Conservation (phyloP, 2,329 filamentous ascomycete genomes). For the Pestalotiopsis sp. region DNA sequence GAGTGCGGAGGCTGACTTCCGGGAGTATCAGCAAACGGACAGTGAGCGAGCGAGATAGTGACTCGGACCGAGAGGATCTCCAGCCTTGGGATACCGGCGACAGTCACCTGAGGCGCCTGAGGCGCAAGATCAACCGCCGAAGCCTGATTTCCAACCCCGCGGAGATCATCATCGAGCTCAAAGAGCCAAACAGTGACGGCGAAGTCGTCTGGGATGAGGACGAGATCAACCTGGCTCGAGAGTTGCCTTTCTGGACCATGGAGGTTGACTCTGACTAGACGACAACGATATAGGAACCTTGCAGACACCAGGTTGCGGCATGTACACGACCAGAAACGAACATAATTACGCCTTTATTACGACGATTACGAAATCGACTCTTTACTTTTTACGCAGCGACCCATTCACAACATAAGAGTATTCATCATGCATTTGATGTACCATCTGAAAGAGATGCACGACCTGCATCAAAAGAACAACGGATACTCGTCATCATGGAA, state of each 20-base stretch:
- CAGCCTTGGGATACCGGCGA: constrained; percentile 27
- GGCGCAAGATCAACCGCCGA: constrained; percentile 30
- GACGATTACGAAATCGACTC: neutral
- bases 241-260: constrained; percentile 34
- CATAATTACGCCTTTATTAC: neutral
- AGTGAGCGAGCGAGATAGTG: constrained; percentile 34
- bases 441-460: neutral
- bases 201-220: constrained; percentile 31
- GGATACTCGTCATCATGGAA: neutral
- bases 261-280: constrained; percentile 30
- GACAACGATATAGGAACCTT: neutral
- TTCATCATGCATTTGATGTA: neutral
- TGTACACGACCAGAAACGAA: neutral
- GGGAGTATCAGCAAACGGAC: constrained; percentile 36
- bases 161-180: constrained; percentile 33
- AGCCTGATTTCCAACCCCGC: constrained; percentile 30
- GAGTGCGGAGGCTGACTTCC: constrained; percentile 30
- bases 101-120: constrained; percentile 25
- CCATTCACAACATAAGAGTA: neutral
- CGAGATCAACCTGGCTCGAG: constrained; percentile 25
- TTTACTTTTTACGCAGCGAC: neutral
- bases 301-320: neutral
- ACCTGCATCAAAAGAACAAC: neutral
- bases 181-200: constrained; percentile 32
- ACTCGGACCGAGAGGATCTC: constrained; percentile 32